A percentile compares a stretch with the other conserved stretches of the same genome.
phyloP scores from a whole-genome alignment of 768 basidiomycete genomes.

The Tubosaeta sp. region DNA sequence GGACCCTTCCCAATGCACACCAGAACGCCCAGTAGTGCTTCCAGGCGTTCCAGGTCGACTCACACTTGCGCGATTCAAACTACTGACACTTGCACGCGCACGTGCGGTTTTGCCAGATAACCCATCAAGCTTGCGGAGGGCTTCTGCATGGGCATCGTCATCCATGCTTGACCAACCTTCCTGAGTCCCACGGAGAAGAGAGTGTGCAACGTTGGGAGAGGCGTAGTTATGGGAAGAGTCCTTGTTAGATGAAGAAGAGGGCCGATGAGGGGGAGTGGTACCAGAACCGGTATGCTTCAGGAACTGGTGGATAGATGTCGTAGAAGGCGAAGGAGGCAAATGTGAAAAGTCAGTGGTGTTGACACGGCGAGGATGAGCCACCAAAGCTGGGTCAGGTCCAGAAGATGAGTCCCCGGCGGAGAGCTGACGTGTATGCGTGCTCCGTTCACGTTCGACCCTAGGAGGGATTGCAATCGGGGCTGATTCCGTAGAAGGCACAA shows the following conservation, averaged over 20 bases:
- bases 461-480: slow-evolving; percentile 22
- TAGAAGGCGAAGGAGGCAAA: slow-evolving; percentile 85
- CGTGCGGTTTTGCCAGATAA: slow-evolving; percentile 71
- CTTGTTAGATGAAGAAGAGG: slow-evolving; percentile 37
- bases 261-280: slow-evolving; percentile 32
- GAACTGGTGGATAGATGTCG: slow-evolving; percentile 85
- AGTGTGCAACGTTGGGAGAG: slow-evolving; percentile 72
- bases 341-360: slow-evolving; percentile 81
- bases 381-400: slow-evolving; percentile 45
- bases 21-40: slow-evolving; percentile 43
- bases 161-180: slow-evolving; percentile 87
- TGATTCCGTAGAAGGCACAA: slow-evolving; percentile 12
- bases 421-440: slow-evolving; percentile 58
- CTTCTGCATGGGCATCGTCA: slow-evolving; percentile 86
- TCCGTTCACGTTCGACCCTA: slow-evolving; percentile 27
- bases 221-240: slow-evolving; percentile 39
- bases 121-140: slow-evolving; percentile 90
- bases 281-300: slow-evolving; percentile 51
- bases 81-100: slow-evolving; percentile 72
- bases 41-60: slow-evolving; percentile 76
- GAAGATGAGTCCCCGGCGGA: slow-evolving; percentile 69
- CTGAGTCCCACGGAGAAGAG: slow-evolving; percentile 80
- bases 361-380: slow-evolving; percentile 50
- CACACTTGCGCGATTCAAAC: slow-evolving; percentile 59
- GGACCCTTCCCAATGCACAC: slow-evolving; percentile 75